phyloP scores from a whole-genome alignment of 352 stramenopile genomes.

The Phytopythium kandeliae region DNA sequence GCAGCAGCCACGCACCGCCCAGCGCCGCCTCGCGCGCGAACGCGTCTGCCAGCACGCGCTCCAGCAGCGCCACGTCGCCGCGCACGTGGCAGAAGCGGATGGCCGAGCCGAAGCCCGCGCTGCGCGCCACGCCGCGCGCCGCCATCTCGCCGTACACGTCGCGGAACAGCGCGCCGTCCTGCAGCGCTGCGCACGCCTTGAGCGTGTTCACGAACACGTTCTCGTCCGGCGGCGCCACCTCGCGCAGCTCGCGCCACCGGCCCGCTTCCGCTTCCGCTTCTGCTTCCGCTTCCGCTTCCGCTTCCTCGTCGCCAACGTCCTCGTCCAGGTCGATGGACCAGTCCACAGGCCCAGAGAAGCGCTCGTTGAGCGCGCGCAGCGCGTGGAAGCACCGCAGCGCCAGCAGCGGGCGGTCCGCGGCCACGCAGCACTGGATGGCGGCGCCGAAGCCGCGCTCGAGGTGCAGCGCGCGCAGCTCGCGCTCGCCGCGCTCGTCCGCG shows the following conservation, averaged over 20 bases:
- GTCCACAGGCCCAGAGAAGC: conserved; percentile 3
- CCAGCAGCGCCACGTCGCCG: conserved; percentile 43
- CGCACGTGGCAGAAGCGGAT: conserved; percentile 56
- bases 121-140: conserved; percentile 35
- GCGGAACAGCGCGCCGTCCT: conserved; percentile 36
- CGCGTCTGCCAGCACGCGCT: conserved; percentile 54
- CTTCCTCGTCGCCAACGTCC: conserved; percentile 4
- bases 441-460: conserved; percentile 59
- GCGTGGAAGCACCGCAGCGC: conserved; percentile 48
- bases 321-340: conserved; percentile 10
- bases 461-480: conserved; percentile 11
- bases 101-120: conserved; percentile 56
- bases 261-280: too few species aligned
- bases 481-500: conserved; percentile 1
- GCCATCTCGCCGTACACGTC: conserved; percentile 55
- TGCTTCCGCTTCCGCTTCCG: too few species aligned
- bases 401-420: conserved; percentile 27
- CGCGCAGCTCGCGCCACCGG: too few species aligned
- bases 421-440: conserved; percentile 61
- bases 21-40: conserved; percentile 38
- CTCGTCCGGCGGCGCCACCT: conserved; percentile 43
- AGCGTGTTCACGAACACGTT: conserved; percentile 80
- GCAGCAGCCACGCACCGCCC: conserved; percentile 43
- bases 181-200: conserved; percentile 34
- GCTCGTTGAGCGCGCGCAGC: conserved; percentile 11